Evolutionary conservation across 495 filamentous ascomycete species (phyloP).

Genomic region (Neurospora sp.): DNA sequence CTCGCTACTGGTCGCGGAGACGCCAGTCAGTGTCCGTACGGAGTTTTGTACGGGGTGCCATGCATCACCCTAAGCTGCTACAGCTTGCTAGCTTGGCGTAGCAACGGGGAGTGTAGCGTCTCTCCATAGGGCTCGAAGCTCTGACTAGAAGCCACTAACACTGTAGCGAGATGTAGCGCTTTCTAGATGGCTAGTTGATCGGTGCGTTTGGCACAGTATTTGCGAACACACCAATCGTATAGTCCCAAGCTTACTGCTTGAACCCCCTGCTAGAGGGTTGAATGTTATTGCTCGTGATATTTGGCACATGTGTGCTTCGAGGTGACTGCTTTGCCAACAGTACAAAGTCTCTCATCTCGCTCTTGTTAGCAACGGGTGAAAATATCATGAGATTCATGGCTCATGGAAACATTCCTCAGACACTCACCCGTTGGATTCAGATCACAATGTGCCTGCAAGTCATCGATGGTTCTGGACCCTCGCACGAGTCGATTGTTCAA

Average conservation of each 20-base stretch:
- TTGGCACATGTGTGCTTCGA: background rate
- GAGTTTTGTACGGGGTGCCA: background rate
- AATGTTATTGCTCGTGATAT: background rate
- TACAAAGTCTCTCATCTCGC: background rate
- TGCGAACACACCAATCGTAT: background rate
- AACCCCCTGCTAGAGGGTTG: background rate
- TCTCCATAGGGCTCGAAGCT: background rate
- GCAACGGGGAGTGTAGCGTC: background rate
- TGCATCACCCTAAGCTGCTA: background rate
- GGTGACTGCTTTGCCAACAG: background rate
- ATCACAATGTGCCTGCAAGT: background rate
- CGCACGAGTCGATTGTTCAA: background rate
- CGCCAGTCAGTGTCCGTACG: background rate
- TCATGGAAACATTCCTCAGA: background rate
- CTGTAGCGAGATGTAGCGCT: background rate
- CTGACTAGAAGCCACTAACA: background rate
- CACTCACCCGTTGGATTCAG: background rate
- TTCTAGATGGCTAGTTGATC: background rate
- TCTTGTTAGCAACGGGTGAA: too few relatives aligned
- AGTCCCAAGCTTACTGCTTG: background rate
- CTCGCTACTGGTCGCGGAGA: background rate
- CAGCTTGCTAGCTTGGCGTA: background rate
- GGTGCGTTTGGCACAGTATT: background rate
- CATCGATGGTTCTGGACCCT: background rate
- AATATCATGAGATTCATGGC: background rate